A percentile compares a stretch with the other conserved stretches of the same genome.
Evolutionary conservation across 441 rosid genomes (phyloP).

Genomic region (Populus hybrid): DNA sequence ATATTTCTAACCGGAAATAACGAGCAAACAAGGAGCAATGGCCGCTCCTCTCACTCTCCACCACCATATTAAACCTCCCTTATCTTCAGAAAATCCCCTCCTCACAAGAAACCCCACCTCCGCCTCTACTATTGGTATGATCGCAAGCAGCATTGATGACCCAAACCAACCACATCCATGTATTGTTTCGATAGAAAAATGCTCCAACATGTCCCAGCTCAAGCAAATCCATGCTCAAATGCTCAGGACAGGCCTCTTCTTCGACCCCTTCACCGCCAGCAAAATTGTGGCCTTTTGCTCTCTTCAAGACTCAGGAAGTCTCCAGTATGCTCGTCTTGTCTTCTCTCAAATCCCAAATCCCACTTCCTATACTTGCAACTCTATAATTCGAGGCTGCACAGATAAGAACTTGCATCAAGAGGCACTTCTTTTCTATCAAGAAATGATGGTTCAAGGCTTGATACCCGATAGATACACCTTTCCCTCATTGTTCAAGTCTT

Average conservation of each 20-base stretch:
- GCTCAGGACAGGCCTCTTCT: conserved; percentile 28
- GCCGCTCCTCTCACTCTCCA: conserved; percentile 12
- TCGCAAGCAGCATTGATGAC: neutral
- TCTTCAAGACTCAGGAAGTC: conserved; percentile 15
- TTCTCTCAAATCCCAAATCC: conserved; percentile 21
- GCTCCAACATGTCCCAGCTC: conserved; percentile 28
- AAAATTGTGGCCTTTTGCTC: conserved; percentile 29
- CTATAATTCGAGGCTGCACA: conserved; percentile 23
- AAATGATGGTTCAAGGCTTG: conserved; percentile 15
- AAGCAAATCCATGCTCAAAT: conserved; percentile 35
- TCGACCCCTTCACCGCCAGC: conserved; percentile 19
- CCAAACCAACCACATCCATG: conserved; percentile 11
- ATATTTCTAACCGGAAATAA: neutral
- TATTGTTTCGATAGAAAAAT: conserved; percentile 19
- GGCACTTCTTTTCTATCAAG: conserved; percentile 16
- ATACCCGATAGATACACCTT: conserved; percentile 21
- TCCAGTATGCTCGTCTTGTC: conserved; percentile 16
- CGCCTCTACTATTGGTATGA: neutral
- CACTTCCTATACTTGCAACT: conserved; percentile 18
- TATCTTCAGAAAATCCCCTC: neutral
- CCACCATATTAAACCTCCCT: conserved; percentile 1
- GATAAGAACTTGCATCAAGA: conserved; percentile 10
- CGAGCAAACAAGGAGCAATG: conserved; percentile 7
- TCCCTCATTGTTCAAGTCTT: conserved; percentile 26
- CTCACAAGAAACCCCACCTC: neutral